phyloP scores from a whole-genome alignment of 805 yeast genomes.

The Pichia scutulata region DNA sequence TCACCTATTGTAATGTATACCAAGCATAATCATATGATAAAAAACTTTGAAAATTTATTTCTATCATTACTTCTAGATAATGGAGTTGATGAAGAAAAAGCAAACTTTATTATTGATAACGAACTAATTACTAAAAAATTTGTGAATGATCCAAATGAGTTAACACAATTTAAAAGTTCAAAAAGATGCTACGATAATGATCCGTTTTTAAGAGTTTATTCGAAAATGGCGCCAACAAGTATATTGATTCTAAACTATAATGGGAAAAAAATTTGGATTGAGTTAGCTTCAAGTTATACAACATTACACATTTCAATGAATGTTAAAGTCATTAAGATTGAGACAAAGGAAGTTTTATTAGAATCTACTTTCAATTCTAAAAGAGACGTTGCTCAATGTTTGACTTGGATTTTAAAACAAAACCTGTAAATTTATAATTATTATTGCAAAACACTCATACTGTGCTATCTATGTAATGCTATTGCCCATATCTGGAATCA shows the following conservation, averaged over 20 bases:
- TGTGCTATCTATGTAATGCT: too few species aligned
- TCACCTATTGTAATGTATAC: conserved; percentile 54
- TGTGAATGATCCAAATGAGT: conserved; percentile 16
- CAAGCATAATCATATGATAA: conserved; percentile 41
- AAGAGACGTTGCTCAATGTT: conserved; percentile 46
- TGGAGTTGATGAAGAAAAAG: conserved; percentile 16
- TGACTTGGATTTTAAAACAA: conserved; percentile 35
- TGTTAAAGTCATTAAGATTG: conserved; percentile 12
- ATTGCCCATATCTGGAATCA: too few species aligned
- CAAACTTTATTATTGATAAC: conserved; percentile 10
- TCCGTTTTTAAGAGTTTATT: conserved; percentile 18
- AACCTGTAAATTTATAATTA: background rate
- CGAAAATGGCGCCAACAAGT: conserved; percentile 19
- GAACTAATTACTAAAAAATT: conserved; percentile 13
- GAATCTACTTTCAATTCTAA: conserved; percentile 43
- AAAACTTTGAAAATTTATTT: conserved; percentile 26
- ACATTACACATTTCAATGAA: conserved; percentile 12
- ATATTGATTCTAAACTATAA: conserved; percentile 8
- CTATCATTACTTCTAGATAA: conserved; percentile 11
- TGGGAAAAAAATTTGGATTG: conserved; percentile 9
- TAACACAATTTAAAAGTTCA: background rate
- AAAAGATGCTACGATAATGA: conserved; percentile 6
- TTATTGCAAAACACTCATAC: background rate
- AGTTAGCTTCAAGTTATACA: conserved; percentile 10
- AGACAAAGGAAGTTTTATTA: conserved; percentile 32